Base-by-base conservation (phyloP, 2,329 filamentous ascomycete genomes). In the Triangularia verruculosa region DNA sequence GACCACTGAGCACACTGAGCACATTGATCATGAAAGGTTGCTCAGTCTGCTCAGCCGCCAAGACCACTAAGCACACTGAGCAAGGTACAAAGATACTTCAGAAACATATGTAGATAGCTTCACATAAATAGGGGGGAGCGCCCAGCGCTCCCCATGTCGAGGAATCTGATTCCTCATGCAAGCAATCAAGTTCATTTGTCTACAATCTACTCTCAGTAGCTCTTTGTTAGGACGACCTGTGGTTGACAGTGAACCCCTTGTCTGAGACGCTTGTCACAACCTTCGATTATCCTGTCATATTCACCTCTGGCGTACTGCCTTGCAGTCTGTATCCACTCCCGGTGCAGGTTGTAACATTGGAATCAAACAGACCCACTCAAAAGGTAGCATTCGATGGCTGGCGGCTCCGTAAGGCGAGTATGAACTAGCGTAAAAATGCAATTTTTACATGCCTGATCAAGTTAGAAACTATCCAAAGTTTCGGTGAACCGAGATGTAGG, bases 191-290 rank as follows among this genome's bases (percentile, higher is more conserved):
- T 52, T 52, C 47, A 52, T n/a, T 52, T 52, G n/a, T 54, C 52
- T 54, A 54, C 20, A 54, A 54, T 54, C 4, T 25, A 54, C 52
- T 54, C 9, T 54, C 20, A 54, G 52, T 54, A 54, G 17, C 22
- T 54, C 52, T 54, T 54, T 54, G 52, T 54, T 52, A 24, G 52
- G 27, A 54, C 20, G 17, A 54, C 52, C 52, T 54, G 47, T 52
- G 17, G 47, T 52, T 52, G 47, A 52, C n/a, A 52, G 47, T 52
- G 47, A n/a, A 52, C 13, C 52, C 52, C 52, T 24, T 34, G 32
- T 34, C 32, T 34, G 11, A 34, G 32, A 34, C 32, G 32, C 32
- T 34, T 34, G 32, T 12, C 20, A 54, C 52, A 54, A 54, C 52
- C 52, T 54, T 54, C 52, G 52, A 54, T 54, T 54, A 13, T 25